Base-by-base conservation (phyloP, 768 basidiomycete genomes). In the Amanita rubescens region DNA sequence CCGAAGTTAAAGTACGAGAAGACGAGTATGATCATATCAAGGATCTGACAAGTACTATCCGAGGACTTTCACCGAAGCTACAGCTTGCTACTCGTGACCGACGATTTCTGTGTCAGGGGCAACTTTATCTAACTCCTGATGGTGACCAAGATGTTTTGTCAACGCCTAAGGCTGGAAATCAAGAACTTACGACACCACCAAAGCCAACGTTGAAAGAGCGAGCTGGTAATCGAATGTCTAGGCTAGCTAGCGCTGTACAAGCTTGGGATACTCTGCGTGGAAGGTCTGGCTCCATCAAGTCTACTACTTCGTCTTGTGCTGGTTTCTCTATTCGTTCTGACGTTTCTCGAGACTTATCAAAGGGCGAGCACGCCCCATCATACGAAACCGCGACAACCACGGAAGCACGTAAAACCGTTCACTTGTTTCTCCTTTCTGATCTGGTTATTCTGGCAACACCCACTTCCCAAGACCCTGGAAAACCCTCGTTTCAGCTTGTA, bases 1-100 rank as follows among this genome's bases (percentile, higher is more conserved):
- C 84, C 37, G 91, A 92, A 61, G 90, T 94, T 57, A 93, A 94
- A 62, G 68, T 77, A 10, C 79, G 90, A 17, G 92, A 94, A 65
- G 90, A 93, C 49, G 90, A 92, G 56, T 90, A 94, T 63, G 82
- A 84, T n/a, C 67, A 80, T 34, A 72, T 90, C 32, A 87, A 87
- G 63, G 67, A 74, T 17, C 73, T 90, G 17, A 69, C 80, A 12
- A 64, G 68, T 5, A 75, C 78, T 0, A 79, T 94, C 56, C 71
- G 76, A 20, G 86, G 86, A 1, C 63, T 89, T 3, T 76, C 82
- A 1, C 65, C 75, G 1, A 62, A 73, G 1, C 68, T 72, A 1
- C 77, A 73, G 20, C 73, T 95, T 1, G 84, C 86, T 1, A 74
- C 73, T 25, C 75, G 91, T 38, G 89, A 89, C 54, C 78, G 94